Conservation (phyloP, 192 early-diverging fungal genomes). For the Piromyces finnis region DNA sequence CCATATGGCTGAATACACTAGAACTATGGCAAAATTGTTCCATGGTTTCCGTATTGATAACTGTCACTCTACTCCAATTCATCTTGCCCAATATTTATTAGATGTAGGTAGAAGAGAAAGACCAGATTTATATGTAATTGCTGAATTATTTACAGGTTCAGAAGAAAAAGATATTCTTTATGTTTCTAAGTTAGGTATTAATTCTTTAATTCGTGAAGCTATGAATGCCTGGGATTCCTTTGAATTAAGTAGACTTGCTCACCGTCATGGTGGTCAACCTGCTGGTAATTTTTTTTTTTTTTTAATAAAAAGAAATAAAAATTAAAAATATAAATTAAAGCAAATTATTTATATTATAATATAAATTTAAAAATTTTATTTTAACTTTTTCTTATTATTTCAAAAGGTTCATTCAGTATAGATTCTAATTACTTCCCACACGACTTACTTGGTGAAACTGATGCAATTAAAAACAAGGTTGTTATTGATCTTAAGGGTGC, state of each 20-base stretch:
- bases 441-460: slow-evolving; percentile 28
- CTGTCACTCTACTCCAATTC: slow-evolving; percentile 94
- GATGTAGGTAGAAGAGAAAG: slow-evolving; percentile 67
- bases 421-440: slow-evolving; percentile 33
- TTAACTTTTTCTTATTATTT: too few relatives aligned
- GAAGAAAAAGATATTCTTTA: slow-evolving; percentile 86
- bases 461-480: slow-evolving; percentile 11
- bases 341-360: too few relatives aligned
- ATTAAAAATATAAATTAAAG: too few relatives aligned
- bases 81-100: slow-evolving; percentile 80
- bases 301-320: neutral
- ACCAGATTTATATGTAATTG: slow-evolving; percentile 89
- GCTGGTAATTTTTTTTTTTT: slow-evolving; percentile 33
- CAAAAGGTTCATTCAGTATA: slow-evolving; percentile 35
- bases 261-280: slow-evolving; percentile 80
- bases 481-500: slow-evolving; percentile 61
- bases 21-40: slow-evolving; percentile 71
- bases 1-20: slow-evolving; percentile 77
- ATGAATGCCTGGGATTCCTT: slow-evolving; percentile 92
- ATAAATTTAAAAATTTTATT: too few relatives aligned
- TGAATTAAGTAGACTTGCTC: slow-evolving; percentile 76
- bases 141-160: slow-evolving; percentile 95
- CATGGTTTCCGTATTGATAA: slow-evolving; percentile 98
- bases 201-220: slow-evolving; percentile 90
- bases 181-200: slow-evolving; percentile 83